A percentile compares a stretch with the other conserved stretches of the same genome.
Evolutionary conservation across 1,139 yeast genomes (phyloP).

Genomic region (Pichia sp.): DNA sequence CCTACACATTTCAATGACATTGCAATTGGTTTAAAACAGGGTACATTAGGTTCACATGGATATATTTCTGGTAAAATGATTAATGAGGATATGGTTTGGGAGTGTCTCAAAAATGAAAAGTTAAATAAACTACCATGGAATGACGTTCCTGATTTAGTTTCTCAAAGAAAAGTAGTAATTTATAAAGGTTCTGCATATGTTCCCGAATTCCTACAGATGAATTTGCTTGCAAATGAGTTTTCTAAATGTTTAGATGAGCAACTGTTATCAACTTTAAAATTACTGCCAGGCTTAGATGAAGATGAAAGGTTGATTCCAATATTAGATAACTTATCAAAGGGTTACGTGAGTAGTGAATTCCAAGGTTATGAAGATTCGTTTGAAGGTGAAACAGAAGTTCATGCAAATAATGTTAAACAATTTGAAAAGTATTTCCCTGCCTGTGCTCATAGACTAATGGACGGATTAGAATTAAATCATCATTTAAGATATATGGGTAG

Average conservation of each 20-base stretch:
- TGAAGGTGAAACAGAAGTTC: slow-evolving; percentile 43
- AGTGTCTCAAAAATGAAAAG: slow-evolving; percentile 47
- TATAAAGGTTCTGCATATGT: slow-evolving; percentile 72
- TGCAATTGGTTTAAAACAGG: slow-evolving; percentile 16
- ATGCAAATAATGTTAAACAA: slow-evolving; percentile 54
- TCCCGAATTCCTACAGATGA: slow-evolving; percentile 74
- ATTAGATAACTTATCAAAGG: slow-evolving; percentile 67
- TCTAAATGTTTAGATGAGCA: slow-evolving; percentile 46
- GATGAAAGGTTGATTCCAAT: slow-evolving; percentile 86
- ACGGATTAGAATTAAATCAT: slow-evolving; percentile 49
- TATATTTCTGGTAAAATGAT: slow-evolving; percentile 3
- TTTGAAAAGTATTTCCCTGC: slow-evolving; percentile 69
- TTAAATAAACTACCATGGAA: slow-evolving; percentile 85
- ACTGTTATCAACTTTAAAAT: slow-evolving; percentile 64
- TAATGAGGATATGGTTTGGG: slow-evolving; percentile 14
- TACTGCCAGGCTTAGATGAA: slow-evolving; percentile 81
- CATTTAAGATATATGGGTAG: slow-evolving; percentile 83
- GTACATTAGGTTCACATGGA: slow-evolving; percentile 7
- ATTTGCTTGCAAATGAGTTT: slow-evolving; percentile 59
- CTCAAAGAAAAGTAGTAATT: slow-evolving; percentile 61
- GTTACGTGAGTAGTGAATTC: slow-evolving; percentile 58
- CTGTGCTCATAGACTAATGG: slow-evolving; percentile 69
- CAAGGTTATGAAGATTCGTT: slow-evolving; percentile 29
- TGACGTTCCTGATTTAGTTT: slow-evolving; percentile 68
- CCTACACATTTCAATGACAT: slow-evolving; percentile 41